Base-by-base conservation (phyloP, 352 stramenopile species). In the Phytophthora kernoviae region DNA sequence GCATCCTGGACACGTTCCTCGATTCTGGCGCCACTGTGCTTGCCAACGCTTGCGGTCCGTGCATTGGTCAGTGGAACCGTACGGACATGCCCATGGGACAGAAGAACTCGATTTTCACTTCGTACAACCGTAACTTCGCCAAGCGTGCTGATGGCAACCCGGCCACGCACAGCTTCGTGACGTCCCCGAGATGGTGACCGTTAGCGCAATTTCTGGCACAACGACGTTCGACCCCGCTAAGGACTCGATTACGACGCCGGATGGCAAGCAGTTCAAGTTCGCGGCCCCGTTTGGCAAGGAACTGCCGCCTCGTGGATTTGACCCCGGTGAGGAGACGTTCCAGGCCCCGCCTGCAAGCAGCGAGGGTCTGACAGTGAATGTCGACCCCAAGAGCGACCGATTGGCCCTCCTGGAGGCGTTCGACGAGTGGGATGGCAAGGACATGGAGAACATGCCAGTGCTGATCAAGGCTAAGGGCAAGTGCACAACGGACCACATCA, bases 381-480 rank as follows among this genome's bases (percentile, higher is more conserved):
- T 97, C 20, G 86, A 94, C 64, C 57, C 82, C 7, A 81, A 85
- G 24, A 96, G 87, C 55, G 82, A 96, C 20, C 88, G 91, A 75
- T 81, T 98, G 20, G 87, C 91, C 30, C 81, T 98, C 17, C 73
- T 98, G 24, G 70, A 84, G 56, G 68, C 91, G 12, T 98, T 98
- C 67, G 81, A 96, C 54, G 75, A 75, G 51, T 98, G 91, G 91
- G 73, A 90, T 62, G 91, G 91, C 44, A 91, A 96, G 73, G 90
- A 97, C 72, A 73, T 97, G 24, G 74, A 79, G 45, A 66, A 85
- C 63, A 80, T 97, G 73, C 87, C 84, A 18, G 90, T 98, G 63
- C 72, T 98, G 47, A 97, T 98, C 73, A 98, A 98, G 84, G 90
- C 91, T 41, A 96, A 97, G 88, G 92, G 92, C 70, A 98, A 98